Conservation (phyloP, 1,284 basidiomycete species). For the Sanghuangporus sanghuang region DNA sequence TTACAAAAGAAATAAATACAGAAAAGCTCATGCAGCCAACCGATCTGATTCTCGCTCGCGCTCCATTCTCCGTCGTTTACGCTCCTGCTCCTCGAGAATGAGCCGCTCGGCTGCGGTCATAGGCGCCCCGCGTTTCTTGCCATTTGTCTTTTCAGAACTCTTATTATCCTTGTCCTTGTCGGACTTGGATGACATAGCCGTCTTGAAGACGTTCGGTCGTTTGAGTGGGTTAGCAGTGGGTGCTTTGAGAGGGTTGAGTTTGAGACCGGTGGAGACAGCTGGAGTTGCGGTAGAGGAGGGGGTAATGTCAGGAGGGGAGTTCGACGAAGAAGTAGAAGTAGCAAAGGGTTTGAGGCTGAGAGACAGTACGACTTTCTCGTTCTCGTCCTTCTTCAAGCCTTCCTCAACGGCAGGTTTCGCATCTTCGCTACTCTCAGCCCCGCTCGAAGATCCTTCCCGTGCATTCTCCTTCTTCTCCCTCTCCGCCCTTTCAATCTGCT, state of each 20-base stretch:
- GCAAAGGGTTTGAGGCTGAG: slow-evolving; percentile 50
- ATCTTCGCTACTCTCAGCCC: slow-evolving; percentile 16
- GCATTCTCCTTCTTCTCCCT: slow-evolving; percentile 26
- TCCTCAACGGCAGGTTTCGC: slow-evolving; percentile 33
- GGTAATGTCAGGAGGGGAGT: slow-evolving; percentile 17
- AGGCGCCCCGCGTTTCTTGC: slow-evolving; percentile 47
- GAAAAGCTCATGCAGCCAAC: not conserved
- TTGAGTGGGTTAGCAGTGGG: slow-evolving; percentile 46
- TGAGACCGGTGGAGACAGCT: slow-evolving; percentile 21
- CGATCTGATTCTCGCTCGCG: slow-evolving; percentile 42
- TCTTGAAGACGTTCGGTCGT: slow-evolving; percentile 74
- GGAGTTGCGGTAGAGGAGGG: not conserved
- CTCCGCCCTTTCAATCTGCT: slow-evolving; percentile 89
- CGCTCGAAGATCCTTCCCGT: slow-evolving; percentile 13
- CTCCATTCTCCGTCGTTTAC: slow-evolving; percentile 71
- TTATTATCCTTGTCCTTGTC: slow-evolving; percentile 27
- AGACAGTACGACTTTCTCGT: slow-evolving; percentile 70
- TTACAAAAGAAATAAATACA: not conserved
- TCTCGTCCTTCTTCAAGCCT: slow-evolving; percentile 71
- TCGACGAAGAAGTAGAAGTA: slow-evolving; percentile 23
- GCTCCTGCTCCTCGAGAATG: slow-evolving; percentile 83
- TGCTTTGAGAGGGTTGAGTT: slow-evolving; percentile 44
- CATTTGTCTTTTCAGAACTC: slow-evolving; percentile 28
- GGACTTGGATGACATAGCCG: slow-evolving; percentile 26
- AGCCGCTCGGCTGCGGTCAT: slow-evolving; percentile 82